Evolutionary conservation across 371 early-diverging fungal genomes (phyloP), one percentile per base, ranked within the genome.

Genomic region (Mucor indicus): DNA sequence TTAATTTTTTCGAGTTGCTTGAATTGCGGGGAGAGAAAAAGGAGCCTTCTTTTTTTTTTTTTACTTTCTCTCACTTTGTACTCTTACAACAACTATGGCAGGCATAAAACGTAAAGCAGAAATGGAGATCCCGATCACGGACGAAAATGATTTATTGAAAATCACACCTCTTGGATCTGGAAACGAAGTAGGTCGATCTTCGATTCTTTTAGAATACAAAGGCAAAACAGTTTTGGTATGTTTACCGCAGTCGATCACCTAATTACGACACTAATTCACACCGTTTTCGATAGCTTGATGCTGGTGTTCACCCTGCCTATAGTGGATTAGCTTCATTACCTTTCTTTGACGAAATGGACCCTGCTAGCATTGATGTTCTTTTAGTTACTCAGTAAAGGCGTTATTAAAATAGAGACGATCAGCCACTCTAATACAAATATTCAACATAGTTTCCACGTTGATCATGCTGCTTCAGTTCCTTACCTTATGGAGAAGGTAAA

Each of bases 381-480:
- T 82, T 99, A 42, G 86, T 99, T 29, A 98, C 92, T 23, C 99
- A 99, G 92, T 92, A 81, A n/a, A 64, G 75, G 64, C 16, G 10
- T 42, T 20, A 1, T 36, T 8, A 29, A 29, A 29, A 29, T 8
- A 29, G 12, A 29, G 12, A 29, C 8, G 12, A 29, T 12, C 12
- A 29, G 12, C 12, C 30, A 29, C 12, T 8, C 12, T 29, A 12
- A 29, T 29, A 20, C 19, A 21, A 51, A 38, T 22, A 11, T 10
- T 17, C 30, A 31, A n/a, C n/a, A 17, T 69, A 93, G 92, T 72
- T 99, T 99, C 53, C 99, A 99, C 66, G 84, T 99, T 47, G 99
- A 99, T 67, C 99, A 99, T 70, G 98, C 98, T n/a, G 99, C 98
- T 13, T 93, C 96, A 3, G 85, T 99, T 2, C 99, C 99, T 33